Base-by-base conservation (phyloP, 2,329 filamentous ascomycete genomes). In the Exophiala alcalophila region DNA sequence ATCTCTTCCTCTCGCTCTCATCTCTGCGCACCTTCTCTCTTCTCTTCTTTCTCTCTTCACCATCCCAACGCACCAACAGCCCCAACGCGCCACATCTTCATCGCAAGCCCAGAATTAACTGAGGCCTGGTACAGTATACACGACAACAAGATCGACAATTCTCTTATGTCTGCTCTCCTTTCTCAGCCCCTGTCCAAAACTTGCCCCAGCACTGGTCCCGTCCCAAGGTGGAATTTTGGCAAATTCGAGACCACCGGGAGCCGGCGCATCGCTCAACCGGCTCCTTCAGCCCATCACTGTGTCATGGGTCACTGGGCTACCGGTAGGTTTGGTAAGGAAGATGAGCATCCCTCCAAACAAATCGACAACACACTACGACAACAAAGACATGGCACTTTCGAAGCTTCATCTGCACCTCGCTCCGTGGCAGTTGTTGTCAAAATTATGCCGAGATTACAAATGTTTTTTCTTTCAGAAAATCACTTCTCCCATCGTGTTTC, bases 401-500 rank as follows among this genome's bases (percentile, higher is more conserved):
- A 54, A 54, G 52, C 52, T 54, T 54, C 52, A 44, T 54, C 49
- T 29, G 20, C 23, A 49, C 52, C 52, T 44, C 21, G 23, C 28
- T 42, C 46, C 34, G 45, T 54, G 43, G 36, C 46, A 20, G 49
- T 50, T 48, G 52, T 52, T 50, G 49, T 52, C 49, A 54, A 54
- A 50, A 46, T 43, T 25, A 46, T 52, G 52, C 52, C 56, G 78
- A 80, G 40, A 83, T 86, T 42, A 80, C 28, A 68, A 85, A n/a
- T 12, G 15, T 11, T n/a, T n/a, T n/a, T n/a, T n/a, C n/a, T n/a
- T 40, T 33, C 14, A 15, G n/a, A 39, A 24, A 25, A 8, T 23
- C 23, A 40, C 18, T 33, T 33, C 29, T 33, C 38, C 23, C 24
- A 15, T 40, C 38, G 29, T 40, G 38, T 40, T 40, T 32, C 29